Conservation (phyloP, 2,329 filamentous ascomycete genomes). For the Fusarium piperis region DNA sequence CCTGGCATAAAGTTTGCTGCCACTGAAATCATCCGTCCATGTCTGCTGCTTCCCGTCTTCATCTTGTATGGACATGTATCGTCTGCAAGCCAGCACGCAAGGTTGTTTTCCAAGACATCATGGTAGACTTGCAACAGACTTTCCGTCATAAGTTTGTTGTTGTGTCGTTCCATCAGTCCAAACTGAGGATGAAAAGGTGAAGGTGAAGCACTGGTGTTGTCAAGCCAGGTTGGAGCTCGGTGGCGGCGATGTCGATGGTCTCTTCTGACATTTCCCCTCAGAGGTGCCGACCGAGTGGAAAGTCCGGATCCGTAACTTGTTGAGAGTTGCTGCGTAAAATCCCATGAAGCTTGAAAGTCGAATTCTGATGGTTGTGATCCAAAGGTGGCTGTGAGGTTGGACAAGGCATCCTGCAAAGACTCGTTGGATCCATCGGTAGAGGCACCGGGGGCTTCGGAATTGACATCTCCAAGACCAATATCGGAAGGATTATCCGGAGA, state of each 20-base stretch:
- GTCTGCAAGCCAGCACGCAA: constrained; percentile 63
- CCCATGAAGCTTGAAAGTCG: constrained; percentile 20
- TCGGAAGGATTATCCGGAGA: neutral
- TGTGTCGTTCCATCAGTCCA: constrained; percentile 41
- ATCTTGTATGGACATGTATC: constrained; percentile 59
- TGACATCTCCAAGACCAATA: neutral
- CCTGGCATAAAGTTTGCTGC: neutral
- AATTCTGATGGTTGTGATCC: constrained; percentile 19
- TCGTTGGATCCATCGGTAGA: neutral
- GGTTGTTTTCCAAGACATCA: constrained; percentile 61
- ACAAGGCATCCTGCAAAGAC: constrained; percentile 1
- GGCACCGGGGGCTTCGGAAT: neutral
- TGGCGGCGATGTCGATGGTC: neutral
- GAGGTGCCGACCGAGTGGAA: constrained; percentile 1
- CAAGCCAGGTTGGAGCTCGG: constrained; percentile 5
- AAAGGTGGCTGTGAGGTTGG: constrained; percentile 10
- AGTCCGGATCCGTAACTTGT: neutral
- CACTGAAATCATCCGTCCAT: neutral
- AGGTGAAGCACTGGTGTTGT: constrained; percentile 3
- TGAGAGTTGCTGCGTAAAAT: neutral
- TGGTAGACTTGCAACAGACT: constrained; percentile 60
- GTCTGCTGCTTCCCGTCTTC: constrained; percentile 20
- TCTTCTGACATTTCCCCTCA: neutral
- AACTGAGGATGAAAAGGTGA: constrained; percentile 26
- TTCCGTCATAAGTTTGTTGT: constrained; percentile 53